phyloP scores from a whole-genome alignment of 2,329 filamentous ascomycete species.

The Falciphora oryzae region DNA sequence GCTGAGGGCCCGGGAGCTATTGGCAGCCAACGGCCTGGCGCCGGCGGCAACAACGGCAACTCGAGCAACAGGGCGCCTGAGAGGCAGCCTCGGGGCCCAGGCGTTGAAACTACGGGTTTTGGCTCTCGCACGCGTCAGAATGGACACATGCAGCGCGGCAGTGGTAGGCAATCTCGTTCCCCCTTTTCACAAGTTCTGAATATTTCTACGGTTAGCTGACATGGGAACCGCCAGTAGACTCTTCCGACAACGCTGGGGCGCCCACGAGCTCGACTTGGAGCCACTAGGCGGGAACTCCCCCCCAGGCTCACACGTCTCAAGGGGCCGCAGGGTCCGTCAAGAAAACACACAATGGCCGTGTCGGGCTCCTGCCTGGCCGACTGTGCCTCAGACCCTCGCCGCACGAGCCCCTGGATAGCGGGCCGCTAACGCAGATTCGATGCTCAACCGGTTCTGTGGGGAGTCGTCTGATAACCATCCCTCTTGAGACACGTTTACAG shows the following conservation, averaged over 20 bases:
- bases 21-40: slow-evolving; percentile 56
- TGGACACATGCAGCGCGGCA: slow-evolving; percentile 56
- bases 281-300: not conserved
- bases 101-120: slow-evolving; percentile 45
- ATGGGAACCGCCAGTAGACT: not conserved
- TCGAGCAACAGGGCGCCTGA: slow-evolving; percentile 46
- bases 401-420: not conserved
- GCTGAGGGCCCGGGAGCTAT: slow-evolving; percentile 33
- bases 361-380: not conserved
- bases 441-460: not conserved
- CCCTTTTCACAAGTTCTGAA: not conserved
- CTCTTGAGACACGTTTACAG: not conserved
- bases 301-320: too few species aligned
- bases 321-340: not conserved
- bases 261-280: slow-evolving; percentile 9
- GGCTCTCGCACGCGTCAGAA: slow-evolving; percentile 47
- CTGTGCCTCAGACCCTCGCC: not conserved
- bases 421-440: not conserved
- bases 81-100: slow-evolving; percentile 58
- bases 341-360: not conserved
- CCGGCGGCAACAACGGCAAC: slow-evolving; percentile 32
- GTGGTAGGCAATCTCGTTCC: slow-evolving; percentile 35
- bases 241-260: slow-evolving; percentile 6
- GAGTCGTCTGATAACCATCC: not conserved
- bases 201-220: not conserved